Base-by-base conservation (phyloP, 2,329 filamentous ascomycete species). In the Trichophyton simii region DNA sequence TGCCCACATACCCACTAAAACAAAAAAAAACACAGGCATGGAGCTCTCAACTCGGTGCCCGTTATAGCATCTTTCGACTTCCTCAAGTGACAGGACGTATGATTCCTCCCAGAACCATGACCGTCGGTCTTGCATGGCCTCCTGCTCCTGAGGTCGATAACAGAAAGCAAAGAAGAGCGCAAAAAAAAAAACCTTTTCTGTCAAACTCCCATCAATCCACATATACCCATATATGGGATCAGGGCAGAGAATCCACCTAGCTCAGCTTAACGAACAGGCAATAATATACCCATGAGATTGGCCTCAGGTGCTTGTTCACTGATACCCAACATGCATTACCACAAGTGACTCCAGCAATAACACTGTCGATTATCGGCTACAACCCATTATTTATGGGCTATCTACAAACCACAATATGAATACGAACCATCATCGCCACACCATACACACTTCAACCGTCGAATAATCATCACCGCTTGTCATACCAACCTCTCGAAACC, bases 61-160 rank as follows among this genome's bases (percentile, higher is more conserved):
- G 52, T 55, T 36, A 55, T 9, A 55, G 52, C 52, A 55, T 34
- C 52, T 36, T 36, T 20, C 52, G 28, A 55, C 52, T 55, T 55
- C 52, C 52, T 36, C n/a, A 20, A n/a, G 52, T 38, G 28, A n/a
- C 52, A 13, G 52, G 52, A 13, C 25, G 52, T 55, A 20, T 25
- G 52, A 18, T 55, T 18, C 28, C 20, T 38, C n/a, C 18, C 28
- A 31, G 8, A 36, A 55, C 28, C 52, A 36, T 36, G 52, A 36
- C 52, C 31, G n/a, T 55, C 9, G 52, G n/a, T 15, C 52, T 55
- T 55, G 46, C 46, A 55, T 34, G 28, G 52, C n/a, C 52, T 3
- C 52, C 28, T 25, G 52, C 52, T 31, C 20, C 7, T 55, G 13
- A 28, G 52, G 52, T 55, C 52, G 52, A 55, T 55, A 55, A 55